Conservation (phyloP, 805 yeast species). For the Zygosaccharomyces lentus region DNA sequence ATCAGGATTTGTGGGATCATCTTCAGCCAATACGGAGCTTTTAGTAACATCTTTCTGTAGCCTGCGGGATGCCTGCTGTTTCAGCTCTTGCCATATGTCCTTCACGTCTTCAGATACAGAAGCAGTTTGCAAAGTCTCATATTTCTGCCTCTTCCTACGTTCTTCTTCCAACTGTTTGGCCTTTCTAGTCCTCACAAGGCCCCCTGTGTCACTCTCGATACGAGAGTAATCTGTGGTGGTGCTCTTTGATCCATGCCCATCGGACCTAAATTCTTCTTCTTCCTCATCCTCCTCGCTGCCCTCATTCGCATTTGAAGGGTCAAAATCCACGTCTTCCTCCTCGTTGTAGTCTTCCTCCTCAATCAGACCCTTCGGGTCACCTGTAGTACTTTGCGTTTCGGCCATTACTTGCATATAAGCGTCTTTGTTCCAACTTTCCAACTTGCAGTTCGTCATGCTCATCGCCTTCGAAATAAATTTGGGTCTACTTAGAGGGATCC, state of each 20-base stretch:
- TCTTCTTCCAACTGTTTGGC: conserved; percentile 48
- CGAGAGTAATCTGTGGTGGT: conserved; percentile 39
- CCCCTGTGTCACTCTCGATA: conserved; percentile 56
- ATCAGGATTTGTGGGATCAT: conserved; percentile 6
- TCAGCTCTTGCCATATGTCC: conserved; percentile 53
- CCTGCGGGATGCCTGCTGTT: conserved; percentile 33
- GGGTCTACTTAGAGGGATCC: background rate
- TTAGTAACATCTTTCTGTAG: conserved; percentile 23
- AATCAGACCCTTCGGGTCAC: conserved; percentile 12
- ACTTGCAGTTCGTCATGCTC: background rate
- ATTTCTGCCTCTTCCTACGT: conserved; percentile 26
- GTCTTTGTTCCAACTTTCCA: background rate
- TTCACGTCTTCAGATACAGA: conserved; percentile 41
- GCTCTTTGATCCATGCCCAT: conserved; percentile 33
- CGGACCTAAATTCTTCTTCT: conserved; percentile 34
- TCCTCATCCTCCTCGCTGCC: conserved; percentile 29
- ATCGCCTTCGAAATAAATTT: background rate
- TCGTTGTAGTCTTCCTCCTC: conserved; percentile 33
- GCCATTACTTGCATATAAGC: background rate
- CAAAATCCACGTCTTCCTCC: conserved; percentile 40
- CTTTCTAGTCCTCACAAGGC: conserved; percentile 64
- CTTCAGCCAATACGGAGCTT: conserved; percentile 22
- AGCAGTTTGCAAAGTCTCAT: conserved; percentile 29
- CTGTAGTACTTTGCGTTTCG: background rate
- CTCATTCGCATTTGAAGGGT: conserved; percentile 36